Percentiles rank a stretch among this genome's conserved stretches.
These are phyloP conservation scores for Russula brevipes DNA, from an alignment of 768 basidiomycete species.

Conservation along the genomic window DNA sequence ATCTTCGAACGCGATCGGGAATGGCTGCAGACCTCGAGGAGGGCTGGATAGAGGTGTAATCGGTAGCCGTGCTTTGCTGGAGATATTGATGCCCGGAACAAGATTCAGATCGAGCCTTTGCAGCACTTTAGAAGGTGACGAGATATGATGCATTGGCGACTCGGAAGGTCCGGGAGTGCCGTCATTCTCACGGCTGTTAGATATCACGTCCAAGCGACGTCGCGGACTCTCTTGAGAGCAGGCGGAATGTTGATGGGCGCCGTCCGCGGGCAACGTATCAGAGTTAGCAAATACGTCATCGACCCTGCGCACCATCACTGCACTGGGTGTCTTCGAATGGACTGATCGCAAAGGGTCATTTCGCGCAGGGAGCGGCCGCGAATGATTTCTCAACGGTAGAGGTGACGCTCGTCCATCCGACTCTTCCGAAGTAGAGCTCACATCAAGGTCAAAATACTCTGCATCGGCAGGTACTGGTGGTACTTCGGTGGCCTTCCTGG, in stretches of 20 bases:
- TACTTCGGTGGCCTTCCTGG: neutral
- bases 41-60: neutral
- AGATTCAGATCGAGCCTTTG: constrained; percentile 7
- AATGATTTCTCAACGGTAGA: neutral
- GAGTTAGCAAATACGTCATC: neutral
- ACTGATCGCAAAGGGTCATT: neutral
- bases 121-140: constrained; percentile 14
- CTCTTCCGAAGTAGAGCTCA: constrained; percentile 7
- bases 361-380: neutral
- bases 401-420: neutral
- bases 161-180: neutral
- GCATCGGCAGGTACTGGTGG: neutral
- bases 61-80: neutral
- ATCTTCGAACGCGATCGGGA: constrained; percentile 15
- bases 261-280: neutral
- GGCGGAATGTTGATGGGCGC: neutral
- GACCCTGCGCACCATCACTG: neutral
- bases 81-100: neutral
- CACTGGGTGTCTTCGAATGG: neutral
- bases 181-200: neutral
- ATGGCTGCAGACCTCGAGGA: neutral
- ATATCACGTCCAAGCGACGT: neutral
- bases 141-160: neutral
- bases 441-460: constrained; percentile 17
- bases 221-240: neutral